phyloP scores from a whole-genome alignment of 768 basidiomycete genomes.

The Leccinum aurantiacum region DNA sequence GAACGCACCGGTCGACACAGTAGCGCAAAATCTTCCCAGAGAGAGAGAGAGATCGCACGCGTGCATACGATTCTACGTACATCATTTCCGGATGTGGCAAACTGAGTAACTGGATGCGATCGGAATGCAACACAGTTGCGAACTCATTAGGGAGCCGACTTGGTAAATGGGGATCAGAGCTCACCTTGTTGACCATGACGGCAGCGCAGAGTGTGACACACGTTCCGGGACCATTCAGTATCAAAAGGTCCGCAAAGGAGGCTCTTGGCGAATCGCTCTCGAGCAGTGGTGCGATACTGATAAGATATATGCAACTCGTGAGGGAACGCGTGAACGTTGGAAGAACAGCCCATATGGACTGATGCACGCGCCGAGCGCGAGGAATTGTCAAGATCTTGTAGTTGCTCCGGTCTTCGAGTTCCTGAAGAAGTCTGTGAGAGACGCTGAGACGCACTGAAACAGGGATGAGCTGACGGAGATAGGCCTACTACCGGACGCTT shows the following conservation, averaged over 20 bases:
- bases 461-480: conserved; percentile 18
- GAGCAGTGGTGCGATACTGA: conserved; percentile 55
- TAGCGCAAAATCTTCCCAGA: conserved; percentile 79
- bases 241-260: conserved; percentile 67
- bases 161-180: conserved; percentile 24
- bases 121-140: conserved; percentile 11
- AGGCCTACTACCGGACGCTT: conserved; percentile 1
- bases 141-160: not conserved
- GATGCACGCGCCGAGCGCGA: conserved; percentile 85
- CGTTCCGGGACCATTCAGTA: conserved; percentile 95
- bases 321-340: conserved; percentile 66
- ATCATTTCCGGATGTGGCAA: conserved; percentile 69
- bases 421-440: conserved; percentile 15
- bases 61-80: conserved; percentile 94
- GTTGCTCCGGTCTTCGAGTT: conserved; percentile 1
- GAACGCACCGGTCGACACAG: conserved; percentile 78
- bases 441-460: not conserved
- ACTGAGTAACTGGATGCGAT: conserved; percentile 62
- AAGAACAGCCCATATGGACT: conserved; percentile 68
- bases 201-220: conserved; percentile 78
- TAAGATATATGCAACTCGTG: conserved; percentile 54
- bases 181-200: conserved; percentile 69
- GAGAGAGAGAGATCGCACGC: conserved; percentile 76
- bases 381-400: conserved; percentile 71
- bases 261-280: conserved; percentile 12